Percentiles rank a stretch among this genome's conserved stretches.
phyloP scores from a whole-genome alignment of 75 land plant genomes.

The Selaginella tamariscina region DNA sequence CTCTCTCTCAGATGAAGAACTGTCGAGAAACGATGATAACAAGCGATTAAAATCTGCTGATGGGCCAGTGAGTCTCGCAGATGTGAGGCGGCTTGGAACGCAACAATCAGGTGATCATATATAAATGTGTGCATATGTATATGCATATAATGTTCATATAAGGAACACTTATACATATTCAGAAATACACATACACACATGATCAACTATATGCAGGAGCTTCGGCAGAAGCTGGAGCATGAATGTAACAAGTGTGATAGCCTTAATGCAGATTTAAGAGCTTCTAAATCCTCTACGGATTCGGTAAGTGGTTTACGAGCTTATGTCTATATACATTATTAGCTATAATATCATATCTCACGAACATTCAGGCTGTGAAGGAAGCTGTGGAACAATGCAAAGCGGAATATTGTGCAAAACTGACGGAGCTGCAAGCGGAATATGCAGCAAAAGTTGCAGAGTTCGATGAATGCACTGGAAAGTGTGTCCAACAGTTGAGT shows the following conservation, averaged over 20 bases:
- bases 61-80: conserved; percentile 85
- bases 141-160: no score
- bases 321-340: no score
- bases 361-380: conserved; percentile 49
- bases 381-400: conserved; percentile 43
- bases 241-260: neutral
- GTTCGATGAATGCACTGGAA: conserved; percentile 26
- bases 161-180: no score
- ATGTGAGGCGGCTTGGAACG: conserved; percentile 82
- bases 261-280: neutral
- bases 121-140: neutral
- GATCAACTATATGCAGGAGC: conserved; percentile 39
- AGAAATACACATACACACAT: no score
- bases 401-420: conserved; percentile 38
- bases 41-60: conserved; percentile 63
- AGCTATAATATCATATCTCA: neutral
- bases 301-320: neutral
- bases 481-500: conserved; percentile 41
- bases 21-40: conserved; percentile 24
- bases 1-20: conserved; percentile 8
- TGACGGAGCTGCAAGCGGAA: conserved; percentile 33
- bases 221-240: conserved; percentile 64
- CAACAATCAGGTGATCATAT: conserved; percentile 60
- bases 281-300: neutral
- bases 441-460: conserved; percentile 45